Evolutionary conservation across 768 basidiomycete genomes (phyloP), one percentile per base, ranked within the genome.

Genomic region (Pisolithus albus): DNA sequence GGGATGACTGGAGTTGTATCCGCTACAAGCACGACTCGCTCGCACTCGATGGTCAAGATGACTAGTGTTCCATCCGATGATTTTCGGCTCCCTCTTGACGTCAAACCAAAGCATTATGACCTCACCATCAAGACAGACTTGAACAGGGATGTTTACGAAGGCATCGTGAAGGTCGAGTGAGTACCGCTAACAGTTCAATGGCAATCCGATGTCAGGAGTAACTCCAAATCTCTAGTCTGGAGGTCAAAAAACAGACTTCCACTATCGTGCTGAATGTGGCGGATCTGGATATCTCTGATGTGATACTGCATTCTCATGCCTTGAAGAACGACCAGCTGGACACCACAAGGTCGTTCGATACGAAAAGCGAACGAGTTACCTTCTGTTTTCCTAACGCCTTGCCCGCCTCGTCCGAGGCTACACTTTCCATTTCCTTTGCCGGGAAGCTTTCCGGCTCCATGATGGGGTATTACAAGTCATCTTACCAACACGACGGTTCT

Each of bases 81-180:
- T 28, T 69, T 67, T 50, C 82, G 88, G 59, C 78, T 91, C 49
- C 86, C 87, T 18, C 74, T 75, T 1, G 70, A 82, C 56, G 78
- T 87, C 49, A 80, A 75, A 59, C 84, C 89, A 11, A 76, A 68
- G 7, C 88, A 92, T 64, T 94, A 93, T 67, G 84, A 88, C 58
- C 62, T 92, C 46, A 81, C 81, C 43, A 70, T 93, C 63, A 81
- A 79, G 61, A 93, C 91, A 3, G 90, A 97, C 70, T 80, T 97
- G 48, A 77, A 85, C 51, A 75, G 75, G n/a, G 75, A 82, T 53
- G 77, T 71, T 9, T 98, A 92, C 65, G 73, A 80, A 40, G 95
- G 95, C 40, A 75, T 83, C 37, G 88, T 85, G 46, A 81, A 81
- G 57, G 80, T 88, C 61, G 74, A 79, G 89, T 81, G 54, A 49